A percentile compares a stretch with the other conserved stretches of the same genome.
phyloP scores from a whole-genome alignment of 129 eudicot species.

The Tagetes patula region DNA sequence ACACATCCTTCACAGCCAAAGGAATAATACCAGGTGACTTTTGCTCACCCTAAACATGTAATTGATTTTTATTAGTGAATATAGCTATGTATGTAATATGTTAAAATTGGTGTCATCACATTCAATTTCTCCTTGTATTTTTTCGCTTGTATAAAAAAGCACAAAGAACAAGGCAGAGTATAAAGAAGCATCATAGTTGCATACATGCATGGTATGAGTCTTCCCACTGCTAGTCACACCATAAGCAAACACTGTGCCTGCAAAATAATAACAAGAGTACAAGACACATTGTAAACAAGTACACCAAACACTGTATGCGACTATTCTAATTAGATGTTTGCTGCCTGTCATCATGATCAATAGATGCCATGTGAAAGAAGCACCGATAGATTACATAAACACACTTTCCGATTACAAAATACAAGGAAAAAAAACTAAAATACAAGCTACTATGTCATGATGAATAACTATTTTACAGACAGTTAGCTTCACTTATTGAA shows the following conservation, averaged over 20 bases:
- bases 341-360: background rate
- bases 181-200: constrained; percentile 21
- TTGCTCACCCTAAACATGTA: constrained; percentile 71
- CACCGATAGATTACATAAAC: background rate
- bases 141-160: constrained; percentile 1
- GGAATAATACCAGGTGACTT: constrained; percentile 93
- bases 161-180: constrained; percentile 10
- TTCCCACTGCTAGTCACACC: constrained; percentile 98
- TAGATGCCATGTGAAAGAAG: background rate
- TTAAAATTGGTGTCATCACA: background rate
- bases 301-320: background rate
- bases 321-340: background rate
- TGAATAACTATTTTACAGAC: background rate
- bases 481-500: background rate
- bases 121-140: constrained; percentile 3
- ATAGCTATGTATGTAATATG: background rate
- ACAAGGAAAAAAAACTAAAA: background rate
- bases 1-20: constrained; percentile 89
- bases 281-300: constrained; percentile 19
- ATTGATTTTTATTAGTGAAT: constrained; percentile 21
- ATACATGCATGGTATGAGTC: constrained; percentile 99
- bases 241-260: constrained; percentile 93
- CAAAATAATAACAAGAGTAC: constrained; percentile 18
- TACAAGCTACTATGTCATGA: background rate
- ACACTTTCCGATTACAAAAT: background rate